Conservation (phyloP, 306 rosid genomes). For the Biancaea sappan region DNA sequence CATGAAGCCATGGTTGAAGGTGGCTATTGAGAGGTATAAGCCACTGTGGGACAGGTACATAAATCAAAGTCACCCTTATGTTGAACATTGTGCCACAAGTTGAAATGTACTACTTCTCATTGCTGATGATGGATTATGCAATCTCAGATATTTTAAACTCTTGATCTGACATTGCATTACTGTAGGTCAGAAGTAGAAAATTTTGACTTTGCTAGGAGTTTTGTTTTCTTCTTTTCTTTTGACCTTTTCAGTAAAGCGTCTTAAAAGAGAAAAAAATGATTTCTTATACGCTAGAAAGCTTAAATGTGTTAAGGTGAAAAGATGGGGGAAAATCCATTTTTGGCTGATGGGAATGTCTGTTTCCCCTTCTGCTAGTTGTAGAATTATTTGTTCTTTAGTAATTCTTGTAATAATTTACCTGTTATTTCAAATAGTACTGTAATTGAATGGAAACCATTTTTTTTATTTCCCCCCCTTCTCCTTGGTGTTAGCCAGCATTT, state of each 20-base stretch:
- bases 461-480: neutral
- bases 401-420: conserved; percentile 69
- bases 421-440: conserved; percentile 47
- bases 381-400: conserved; percentile 54
- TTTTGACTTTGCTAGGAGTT: conserved; percentile 66
- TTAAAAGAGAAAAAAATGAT: conserved; percentile 52
- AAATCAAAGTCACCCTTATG: conserved; percentile 78
- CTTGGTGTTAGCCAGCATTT: neutral
- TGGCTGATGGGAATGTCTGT: conserved; percentile 54
- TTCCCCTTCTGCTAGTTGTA: conserved; percentile 56
- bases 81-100: conserved; percentile 76
- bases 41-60: conserved; percentile 88
- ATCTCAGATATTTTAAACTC: conserved; percentile 44
- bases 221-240: conserved; percentile 27
- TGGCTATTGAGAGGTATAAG: conserved; percentile 85
- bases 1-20: conserved; percentile 98
- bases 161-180: conserved; percentile 48
- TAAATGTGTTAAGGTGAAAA: conserved; percentile 56
- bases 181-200: conserved; percentile 74
- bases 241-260: conserved; percentile 42
- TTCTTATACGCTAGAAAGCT: conserved; percentile 68
- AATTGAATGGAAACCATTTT: conserved; percentile 43
- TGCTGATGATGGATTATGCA: conserved; percentile 45
- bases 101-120: conserved; percentile 69
- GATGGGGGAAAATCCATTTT: conserved; percentile 61